Percentiles rank a stretch among this genome's conserved stretches.
phyloP scores from a whole-genome alignment of 2,329 filamentous ascomycete genomes.

The Cercospora beticola region DNA sequence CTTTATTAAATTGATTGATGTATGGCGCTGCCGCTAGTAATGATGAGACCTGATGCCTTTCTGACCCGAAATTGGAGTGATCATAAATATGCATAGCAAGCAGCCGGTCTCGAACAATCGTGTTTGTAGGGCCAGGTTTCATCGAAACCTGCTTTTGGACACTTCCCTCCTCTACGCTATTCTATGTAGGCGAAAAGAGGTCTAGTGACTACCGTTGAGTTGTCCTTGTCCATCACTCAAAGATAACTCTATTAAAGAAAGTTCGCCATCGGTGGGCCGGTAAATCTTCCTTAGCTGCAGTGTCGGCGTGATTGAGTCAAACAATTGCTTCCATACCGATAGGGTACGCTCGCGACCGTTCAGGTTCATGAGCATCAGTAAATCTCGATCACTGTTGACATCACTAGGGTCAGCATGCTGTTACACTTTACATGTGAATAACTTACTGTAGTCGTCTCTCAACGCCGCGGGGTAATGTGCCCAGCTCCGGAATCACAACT shows the following conservation, averaged over 20 bases:
- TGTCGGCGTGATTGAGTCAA: background rate
- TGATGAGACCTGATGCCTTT: too few relatives aligned
- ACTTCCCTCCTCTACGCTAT: too few relatives aligned
- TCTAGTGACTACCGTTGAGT: background rate
- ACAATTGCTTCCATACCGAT: background rate
- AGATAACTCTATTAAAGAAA: background rate
- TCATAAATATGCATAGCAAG: too few relatives aligned
- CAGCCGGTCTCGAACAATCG: too few relatives aligned
- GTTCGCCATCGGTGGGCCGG: background rate
- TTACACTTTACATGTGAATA: background rate
- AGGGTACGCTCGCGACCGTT: background rate
- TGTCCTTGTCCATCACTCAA: background rate
- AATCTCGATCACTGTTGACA: background rate
- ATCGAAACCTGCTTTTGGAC: too few relatives aligned
- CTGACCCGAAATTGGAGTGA: too few relatives aligned
- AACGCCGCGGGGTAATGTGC: background rate
- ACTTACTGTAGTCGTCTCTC: background rate
- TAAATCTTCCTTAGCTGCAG: background rate
- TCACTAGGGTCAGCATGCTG: background rate
- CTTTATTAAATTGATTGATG: too few relatives aligned
- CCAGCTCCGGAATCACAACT: background rate
- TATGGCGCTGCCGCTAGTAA: too few relatives aligned
- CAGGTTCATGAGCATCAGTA: background rate
- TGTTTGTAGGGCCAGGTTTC: too few relatives aligned
- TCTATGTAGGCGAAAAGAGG: background rate